Evolutionary conservation across 257 asterid genomes (phyloP), one percentile per base, ranked within the genome.

Genomic region (Rhazya stricta): DNA sequence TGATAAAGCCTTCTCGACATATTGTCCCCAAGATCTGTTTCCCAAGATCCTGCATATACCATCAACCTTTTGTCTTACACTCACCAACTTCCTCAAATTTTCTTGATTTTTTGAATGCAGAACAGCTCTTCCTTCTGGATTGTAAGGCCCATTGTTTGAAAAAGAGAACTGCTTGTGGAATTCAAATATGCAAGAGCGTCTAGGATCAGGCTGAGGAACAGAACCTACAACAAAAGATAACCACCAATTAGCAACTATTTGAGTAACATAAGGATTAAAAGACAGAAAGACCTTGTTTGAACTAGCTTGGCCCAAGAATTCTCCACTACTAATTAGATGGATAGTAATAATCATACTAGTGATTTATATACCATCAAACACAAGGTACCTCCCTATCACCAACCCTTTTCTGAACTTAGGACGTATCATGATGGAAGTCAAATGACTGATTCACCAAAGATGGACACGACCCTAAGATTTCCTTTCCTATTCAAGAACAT

Each of bases 21-120:
- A 78, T 72, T 89, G 89, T 58, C 88, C 90, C 96, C 92, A 91
- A 27, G 89, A 87, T 46, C 86, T 86, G 56, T 77, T 84, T 71
- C 77, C 88, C 76, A 92, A 71, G 74, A 92, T 81, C 69, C 58
- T 79, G 77, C 91, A 89, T 25, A 89, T 88, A 67, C 71, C 66
- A 73, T 86, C 86, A n/a, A 83, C 87, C 42, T 50, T 69, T 54
- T 68, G 56, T 67, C 77, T 80, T 62, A 85, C 74, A 67, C 78
- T 74, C 68, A 71, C 89, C 71, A 83, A 50, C 58, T 78, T 86
- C 37, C 84, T 83, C 68, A 71, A 43, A 53, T 27, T 67, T 66
- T 75, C 86, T 61, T 78, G 78, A 56, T 61, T 79, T 73, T 72
- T 76, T 36, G 71, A 79, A 74, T 65, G 70, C 70, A 67, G 81